phyloP scores from a whole-genome alignment of 352 stramenopile genomes.

The Phytophthora capsici region DNA sequence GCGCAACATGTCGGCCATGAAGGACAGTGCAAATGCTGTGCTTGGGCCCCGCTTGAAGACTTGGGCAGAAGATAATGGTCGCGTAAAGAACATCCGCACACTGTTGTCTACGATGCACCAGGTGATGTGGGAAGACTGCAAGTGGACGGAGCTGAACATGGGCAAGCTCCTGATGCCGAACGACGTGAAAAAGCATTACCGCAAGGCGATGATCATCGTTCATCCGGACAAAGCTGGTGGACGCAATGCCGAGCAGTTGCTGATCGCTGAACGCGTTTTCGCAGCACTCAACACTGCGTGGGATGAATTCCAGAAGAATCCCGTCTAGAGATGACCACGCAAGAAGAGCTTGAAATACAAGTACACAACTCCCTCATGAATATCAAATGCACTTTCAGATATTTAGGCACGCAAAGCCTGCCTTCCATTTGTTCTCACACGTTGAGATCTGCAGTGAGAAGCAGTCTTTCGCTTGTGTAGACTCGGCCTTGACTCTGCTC shows the following conservation, averaged over 20 bases:
- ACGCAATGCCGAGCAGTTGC: conserved; percentile 84
- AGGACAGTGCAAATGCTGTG: conserved; percentile 60
- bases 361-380: conserved; percentile 39
- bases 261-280: conserved; percentile 92
- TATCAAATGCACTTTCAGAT: conserved; percentile 45
- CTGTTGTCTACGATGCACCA: conserved; percentile 92
- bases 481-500: conserved; percentile 5
- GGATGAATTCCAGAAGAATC: conserved; percentile 87
- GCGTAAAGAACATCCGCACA: conserved; percentile 91
- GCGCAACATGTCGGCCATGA: conserved; percentile 65
- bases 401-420: conserved; percentile 31
- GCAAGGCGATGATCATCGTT: conserved; percentile 93
- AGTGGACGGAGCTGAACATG: conserved; percentile 91
- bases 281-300: conserved; percentile 91
- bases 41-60: conserved; percentile 79
- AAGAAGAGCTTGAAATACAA: conserved; percentile 25
- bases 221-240: conserved; percentile 91
- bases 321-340: conserved; percentile 45
- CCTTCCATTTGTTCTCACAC: conserved; percentile 27
- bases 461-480: conserved; percentile 9
- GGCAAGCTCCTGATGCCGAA: conserved; percentile 90
- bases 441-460: conserved; percentile 13
- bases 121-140: conserved; percentile 91
- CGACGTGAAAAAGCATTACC: conserved; percentile 93
- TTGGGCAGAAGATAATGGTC: conserved; percentile 88